Conservation (phyloP, 2,329 filamentous ascomycete genomes). For the Aspergillus niger region DNA sequence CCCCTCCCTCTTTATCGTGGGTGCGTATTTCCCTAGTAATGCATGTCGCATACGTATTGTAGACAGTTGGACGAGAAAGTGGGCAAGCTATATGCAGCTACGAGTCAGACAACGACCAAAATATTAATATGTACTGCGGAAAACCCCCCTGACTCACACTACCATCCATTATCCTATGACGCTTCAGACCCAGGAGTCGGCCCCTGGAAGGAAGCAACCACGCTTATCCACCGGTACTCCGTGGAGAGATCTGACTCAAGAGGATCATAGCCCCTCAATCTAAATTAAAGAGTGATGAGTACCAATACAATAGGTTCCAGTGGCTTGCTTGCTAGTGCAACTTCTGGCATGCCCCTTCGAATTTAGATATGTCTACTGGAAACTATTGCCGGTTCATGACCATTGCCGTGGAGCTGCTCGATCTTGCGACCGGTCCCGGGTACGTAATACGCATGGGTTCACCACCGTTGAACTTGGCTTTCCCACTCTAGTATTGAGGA, state of each 20-base stretch:
- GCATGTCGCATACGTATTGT: conserved; percentile 2
- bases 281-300: neutral
- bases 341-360: conserved; percentile 6
- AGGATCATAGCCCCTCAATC: neutral
- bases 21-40: conserved; percentile 8
- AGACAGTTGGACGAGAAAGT: neutral
- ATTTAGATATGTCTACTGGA: neutral
- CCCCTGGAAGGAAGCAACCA: conserved; percentile 9
- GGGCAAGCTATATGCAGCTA: neutral
- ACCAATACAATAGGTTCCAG: neutral
- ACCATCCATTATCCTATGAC: neutral
- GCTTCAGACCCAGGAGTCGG: neutral
- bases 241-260: neutral
- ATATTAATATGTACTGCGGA: conserved; percentile 1
- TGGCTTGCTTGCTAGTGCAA: conserved; percentile 4
- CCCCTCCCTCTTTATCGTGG: neutral
- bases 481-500: neutral
- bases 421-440: neutral
- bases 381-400: neutral
- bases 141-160: neutral
- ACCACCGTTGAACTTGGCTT: neutral
- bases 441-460: neutral
- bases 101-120: conserved; percentile 1
- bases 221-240: conserved; percentile 6
- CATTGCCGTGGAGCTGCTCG: neutral